phyloP scores from a whole-genome alignment of 2,329 filamentous ascomycete genomes.

The Dactylonectria macrodidyma region DNA sequence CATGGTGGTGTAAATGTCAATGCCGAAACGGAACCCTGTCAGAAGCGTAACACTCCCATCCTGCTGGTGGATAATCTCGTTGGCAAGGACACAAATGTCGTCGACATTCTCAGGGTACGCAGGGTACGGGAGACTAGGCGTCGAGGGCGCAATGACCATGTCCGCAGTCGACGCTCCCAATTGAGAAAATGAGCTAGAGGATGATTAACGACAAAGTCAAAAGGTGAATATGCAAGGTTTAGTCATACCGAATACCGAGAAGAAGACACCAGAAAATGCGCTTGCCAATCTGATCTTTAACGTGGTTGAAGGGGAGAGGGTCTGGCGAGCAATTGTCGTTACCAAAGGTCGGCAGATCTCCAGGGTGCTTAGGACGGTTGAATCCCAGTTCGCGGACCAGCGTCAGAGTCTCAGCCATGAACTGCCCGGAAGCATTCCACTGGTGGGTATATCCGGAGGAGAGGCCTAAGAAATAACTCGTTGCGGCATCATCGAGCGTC shows the following conservation, averaged over 20 bases:
- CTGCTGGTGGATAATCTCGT: constrained; percentile 80
- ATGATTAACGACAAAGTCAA: constrained; percentile 32
- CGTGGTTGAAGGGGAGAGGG: constrained; percentile 72
- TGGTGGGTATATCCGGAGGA: constrained; percentile 78
- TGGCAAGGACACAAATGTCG: constrained; percentile 83
- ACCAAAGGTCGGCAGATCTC: constrained; percentile 57
- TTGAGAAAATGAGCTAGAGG: constrained; percentile 79
- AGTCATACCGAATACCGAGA: constrained; percentile 75
- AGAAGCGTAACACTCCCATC: constrained; percentile 78
- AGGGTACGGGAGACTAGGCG: constrained; percentile 82
- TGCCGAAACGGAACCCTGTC: constrained; percentile 85
- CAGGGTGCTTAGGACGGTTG: constrained; percentile 67
- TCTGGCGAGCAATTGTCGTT: constrained; percentile 57
- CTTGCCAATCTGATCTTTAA: constrained; percentile 81
- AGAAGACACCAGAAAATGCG: constrained; percentile 90
- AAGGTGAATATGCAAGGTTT: not conserved
- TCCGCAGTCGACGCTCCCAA: constrained; percentile 81
- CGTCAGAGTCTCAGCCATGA: constrained; percentile 80
- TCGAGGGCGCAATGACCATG: constrained; percentile 82
- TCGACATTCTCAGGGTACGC: constrained; percentile 87
- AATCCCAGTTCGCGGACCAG: constrained; percentile 79
- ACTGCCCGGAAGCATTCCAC: constrained; percentile 77
- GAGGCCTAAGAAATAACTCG: constrained; percentile 82
- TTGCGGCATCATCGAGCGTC: constrained; percentile 72
- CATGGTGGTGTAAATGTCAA: constrained; percentile 85